Evolutionary conservation across 1,139 yeast genomes (phyloP).

Genomic region (Hansenula sp.): DNA sequence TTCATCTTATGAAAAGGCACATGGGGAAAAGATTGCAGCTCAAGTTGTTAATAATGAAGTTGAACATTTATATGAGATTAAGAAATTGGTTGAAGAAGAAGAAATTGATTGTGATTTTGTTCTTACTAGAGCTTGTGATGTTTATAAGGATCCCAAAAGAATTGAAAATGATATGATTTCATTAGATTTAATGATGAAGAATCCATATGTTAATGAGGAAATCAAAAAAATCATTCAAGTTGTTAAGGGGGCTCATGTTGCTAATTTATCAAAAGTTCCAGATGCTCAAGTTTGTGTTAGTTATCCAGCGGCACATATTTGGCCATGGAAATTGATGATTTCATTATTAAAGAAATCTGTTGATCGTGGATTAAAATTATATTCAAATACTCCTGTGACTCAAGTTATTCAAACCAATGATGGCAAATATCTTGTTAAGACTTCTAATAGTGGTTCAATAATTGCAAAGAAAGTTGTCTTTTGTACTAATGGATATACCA

Average conservation of each 20-base stretch:
- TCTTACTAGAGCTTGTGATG: conserved; percentile 29
- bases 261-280: conserved; percentile 11
- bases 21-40: conserved; percentile 29
- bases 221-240: conserved; percentile 16
- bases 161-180: conserved; percentile 11
- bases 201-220: conserved; percentile 25
- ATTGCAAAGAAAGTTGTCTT: conserved; percentile 31
- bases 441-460: conserved; percentile 31
- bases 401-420: conserved; percentile 16
- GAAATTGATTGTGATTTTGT: conserved; percentile 33
- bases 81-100: conserved; percentile 26
- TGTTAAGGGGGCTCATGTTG: conserved; percentile 14
- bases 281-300: conserved; percentile 26
- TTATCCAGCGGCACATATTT: conserved; percentile 37
- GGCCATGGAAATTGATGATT: conserved; percentile 37
- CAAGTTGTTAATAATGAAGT: conserved; percentile 32
- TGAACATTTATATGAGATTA: conserved; percentile 26
- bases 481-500: conserved; percentile 40
- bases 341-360: conserved; percentile 29
- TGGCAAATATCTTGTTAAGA: conserved; percentile 25
- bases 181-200: conserved; percentile 17
- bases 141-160: conserved; percentile 25
- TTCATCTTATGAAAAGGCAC: conserved; percentile 18
- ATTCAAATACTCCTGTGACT: conserved; percentile 36
- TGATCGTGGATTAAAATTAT: conserved; percentile 32